Percentiles rank a stretch among this genome's conserved stretches.
Conservation (phyloP, 2,329 filamentous ascomycete species). For the Claviceps africana region DNA sequence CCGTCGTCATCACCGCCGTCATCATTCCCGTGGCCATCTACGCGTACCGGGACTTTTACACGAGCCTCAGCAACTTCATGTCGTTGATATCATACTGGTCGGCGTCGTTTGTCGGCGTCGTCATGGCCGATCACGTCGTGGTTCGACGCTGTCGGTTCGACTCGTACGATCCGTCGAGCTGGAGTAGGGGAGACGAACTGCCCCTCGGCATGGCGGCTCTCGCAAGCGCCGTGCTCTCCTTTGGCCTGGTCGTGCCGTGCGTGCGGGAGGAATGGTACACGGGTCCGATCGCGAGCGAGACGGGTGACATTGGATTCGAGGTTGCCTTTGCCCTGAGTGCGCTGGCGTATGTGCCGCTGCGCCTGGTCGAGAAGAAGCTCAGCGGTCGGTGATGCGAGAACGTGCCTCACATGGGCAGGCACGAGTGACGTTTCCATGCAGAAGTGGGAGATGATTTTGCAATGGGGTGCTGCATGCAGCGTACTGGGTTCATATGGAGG, state of each 20-base stretch:
- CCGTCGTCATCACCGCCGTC: constrained; percentile 41
- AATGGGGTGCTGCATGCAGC: too few species aligned
- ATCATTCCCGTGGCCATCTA: constrained; percentile 44
- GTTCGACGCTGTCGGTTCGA: constrained; percentile 31
- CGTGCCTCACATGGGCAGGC: too few species aligned
- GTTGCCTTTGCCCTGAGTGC: constrained; percentile 40
- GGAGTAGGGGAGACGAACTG: constrained; percentile 31
- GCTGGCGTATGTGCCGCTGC: constrained; percentile 32
- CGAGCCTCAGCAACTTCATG: constrained; percentile 42
- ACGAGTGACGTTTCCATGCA: background rate
- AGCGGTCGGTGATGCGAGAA: background rate
- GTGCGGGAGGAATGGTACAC: constrained; percentile 49
- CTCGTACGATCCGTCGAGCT: constrained; percentile 31
- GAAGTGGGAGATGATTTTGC: background rate
- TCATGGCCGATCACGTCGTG: constrained; percentile 32
- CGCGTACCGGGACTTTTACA: constrained; percentile 42
- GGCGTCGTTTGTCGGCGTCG: constrained; percentile 37
- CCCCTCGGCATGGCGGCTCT: constrained; percentile 35
- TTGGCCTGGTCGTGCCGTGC: constrained; percentile 40
- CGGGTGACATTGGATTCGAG: constrained; percentile 54
- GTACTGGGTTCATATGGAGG: too few species aligned
- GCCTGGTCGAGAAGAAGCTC: constrained; percentile 29
- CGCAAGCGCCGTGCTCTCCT: constrained; percentile 29
- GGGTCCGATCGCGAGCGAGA: constrained; percentile 43
- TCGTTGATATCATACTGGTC: constrained; percentile 46